phyloP scores from a whole-genome alignment of 305 asterid genomes.

The Plantago lanceolata region DNA sequence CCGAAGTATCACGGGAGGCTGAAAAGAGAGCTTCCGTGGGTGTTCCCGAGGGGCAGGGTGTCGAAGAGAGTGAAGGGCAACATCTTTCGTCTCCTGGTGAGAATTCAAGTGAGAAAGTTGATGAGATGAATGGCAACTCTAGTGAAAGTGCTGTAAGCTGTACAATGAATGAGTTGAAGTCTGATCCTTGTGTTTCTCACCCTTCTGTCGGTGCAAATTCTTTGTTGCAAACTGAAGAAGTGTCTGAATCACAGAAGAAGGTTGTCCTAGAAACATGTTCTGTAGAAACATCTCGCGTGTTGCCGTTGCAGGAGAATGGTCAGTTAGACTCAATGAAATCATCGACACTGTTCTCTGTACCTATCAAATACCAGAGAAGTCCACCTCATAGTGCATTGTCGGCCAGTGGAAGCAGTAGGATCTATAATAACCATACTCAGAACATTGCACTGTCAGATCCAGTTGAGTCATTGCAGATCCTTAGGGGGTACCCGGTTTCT shows the following conservation, averaged over 20 bases:
- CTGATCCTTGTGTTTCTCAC: slow-evolving; percentile 28
- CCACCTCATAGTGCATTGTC: slow-evolving; percentile 29
- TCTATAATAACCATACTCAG: slow-evolving; percentile 31
- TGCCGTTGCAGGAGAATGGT: slow-evolving; percentile 32
- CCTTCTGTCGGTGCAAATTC: slow-evolving; percentile 29
- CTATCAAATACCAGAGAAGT: slow-evolving; percentile 40
- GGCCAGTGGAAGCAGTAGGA: slow-evolving; percentile 29
- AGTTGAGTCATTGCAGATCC: slow-evolving; percentile 46
- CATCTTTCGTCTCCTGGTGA: slow-evolving; percentile 24
- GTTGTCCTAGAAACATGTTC: slow-evolving; percentile 5
- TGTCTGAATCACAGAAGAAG: slow-evolving; percentile 35
- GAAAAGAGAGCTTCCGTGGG: slow-evolving; percentile 30
- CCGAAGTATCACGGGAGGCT: slow-evolving; percentile 28
- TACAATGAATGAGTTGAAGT: slow-evolving; percentile 25
- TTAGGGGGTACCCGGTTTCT: slow-evolving; percentile 52
- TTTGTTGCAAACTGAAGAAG: slow-evolving; percentile 26
- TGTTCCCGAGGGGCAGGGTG: slow-evolving; percentile 30
- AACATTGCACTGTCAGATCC: slow-evolving; percentile 34
- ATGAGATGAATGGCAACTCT: slow-evolving; percentile 28
- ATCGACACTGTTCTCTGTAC: slow-evolving; percentile 41
- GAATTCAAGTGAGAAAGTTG: slow-evolving; percentile 30
- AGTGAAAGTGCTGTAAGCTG: slow-evolving; percentile 28
- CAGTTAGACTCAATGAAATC: slow-evolving; percentile 34
- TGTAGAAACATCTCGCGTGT: slow-evolving; percentile 24
- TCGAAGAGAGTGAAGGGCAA: slow-evolving; percentile 33